These are phyloP conservation scores for Aspergillaceae sp. DNA, from an alignment of 2,329 filamentous ascomycete genomes.

Conservation along the genomic window DNA sequence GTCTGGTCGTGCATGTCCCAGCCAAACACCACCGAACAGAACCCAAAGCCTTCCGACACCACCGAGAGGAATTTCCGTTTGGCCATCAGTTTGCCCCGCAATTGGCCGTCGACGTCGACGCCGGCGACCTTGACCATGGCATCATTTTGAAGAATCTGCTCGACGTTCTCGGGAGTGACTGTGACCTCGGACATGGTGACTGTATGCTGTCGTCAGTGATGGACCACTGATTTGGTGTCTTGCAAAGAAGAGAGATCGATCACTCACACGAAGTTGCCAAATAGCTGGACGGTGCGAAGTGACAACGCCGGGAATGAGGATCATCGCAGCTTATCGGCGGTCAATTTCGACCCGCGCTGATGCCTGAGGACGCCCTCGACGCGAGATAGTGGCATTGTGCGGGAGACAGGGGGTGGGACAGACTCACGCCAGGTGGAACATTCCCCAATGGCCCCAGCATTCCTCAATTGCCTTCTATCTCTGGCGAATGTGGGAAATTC, in stretches of 20 bases:
- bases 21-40: constrained; percentile 89
- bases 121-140: constrained; percentile 78
- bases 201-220: too few species aligned
- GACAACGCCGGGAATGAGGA: neutral
- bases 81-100: constrained; percentile 83
- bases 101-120: constrained; percentile 74
- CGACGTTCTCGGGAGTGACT: constrained; percentile 54
- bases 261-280: neutral
- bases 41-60: constrained; percentile 73
- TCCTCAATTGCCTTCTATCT: too few species aligned
- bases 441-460: too few species aligned
- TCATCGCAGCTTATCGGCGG: neutral
- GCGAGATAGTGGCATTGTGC: neutral
- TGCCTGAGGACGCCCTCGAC: neutral
- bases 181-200: constrained; percentile 5
- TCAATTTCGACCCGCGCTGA: neutral
- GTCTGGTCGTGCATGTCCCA: constrained; percentile 97
- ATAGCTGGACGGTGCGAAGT: neutral
- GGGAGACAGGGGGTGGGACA: too few species aligned
- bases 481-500: neutral
- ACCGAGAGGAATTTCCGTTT: constrained; percentile 89
- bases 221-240: too few species aligned
- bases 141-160: constrained; percentile 60
- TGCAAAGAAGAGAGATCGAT: neutral
- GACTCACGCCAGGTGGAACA: too few species aligned